Evolutionary conservation across 1,284 basidiomycete genomes (phyloP).

Genomic region (Xerocomus amazonicus): DNA sequence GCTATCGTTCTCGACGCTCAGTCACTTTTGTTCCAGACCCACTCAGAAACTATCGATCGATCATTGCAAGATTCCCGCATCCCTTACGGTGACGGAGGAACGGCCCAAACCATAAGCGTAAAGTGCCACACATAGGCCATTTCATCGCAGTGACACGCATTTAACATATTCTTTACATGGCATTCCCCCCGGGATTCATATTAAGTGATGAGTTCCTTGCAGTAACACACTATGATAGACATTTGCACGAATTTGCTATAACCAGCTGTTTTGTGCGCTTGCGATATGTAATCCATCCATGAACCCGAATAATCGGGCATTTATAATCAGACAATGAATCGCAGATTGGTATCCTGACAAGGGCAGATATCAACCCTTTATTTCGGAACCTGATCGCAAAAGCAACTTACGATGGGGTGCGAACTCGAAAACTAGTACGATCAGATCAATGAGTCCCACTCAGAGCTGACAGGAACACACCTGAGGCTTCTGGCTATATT

Average conservation of each 20-base stretch:
- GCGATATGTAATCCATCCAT: too few relatives aligned
- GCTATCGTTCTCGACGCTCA: conserved; percentile 51
- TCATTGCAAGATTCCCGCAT: conserved; percentile 11
- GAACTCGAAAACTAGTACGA: conserved; percentile 60
- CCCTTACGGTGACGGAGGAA: conserved; percentile 32
- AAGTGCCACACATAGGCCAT: conserved; percentile 24
- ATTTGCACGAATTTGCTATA: too few relatives aligned
- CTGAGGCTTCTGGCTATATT: conserved; percentile 87
- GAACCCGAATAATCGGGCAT: not conserved
- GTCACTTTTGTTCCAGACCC: conserved; percentile 7
- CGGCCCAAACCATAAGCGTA: conserved; percentile 34
- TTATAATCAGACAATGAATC: conserved; percentile 26
- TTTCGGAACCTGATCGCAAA: not conserved
- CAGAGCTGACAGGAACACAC: conserved; percentile 31
- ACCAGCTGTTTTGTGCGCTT: too few relatives aligned
- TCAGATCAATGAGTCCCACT: conserved; percentile 2
- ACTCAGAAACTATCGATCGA: not conserved
- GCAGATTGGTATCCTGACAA: conserved; percentile 29
- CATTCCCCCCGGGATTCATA: too few relatives aligned
- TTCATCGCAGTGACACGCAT: not conserved
- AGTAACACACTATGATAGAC: too few relatives aligned
- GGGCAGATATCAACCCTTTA: not conserved
- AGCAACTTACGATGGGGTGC: conserved; percentile 68
- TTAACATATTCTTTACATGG: not conserved
- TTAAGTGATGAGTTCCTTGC: too few relatives aligned